Evolutionary conservation across 2,329 filamentous ascomycete genomes (phyloP).

Genomic region (Cercospora beticola): DNA sequence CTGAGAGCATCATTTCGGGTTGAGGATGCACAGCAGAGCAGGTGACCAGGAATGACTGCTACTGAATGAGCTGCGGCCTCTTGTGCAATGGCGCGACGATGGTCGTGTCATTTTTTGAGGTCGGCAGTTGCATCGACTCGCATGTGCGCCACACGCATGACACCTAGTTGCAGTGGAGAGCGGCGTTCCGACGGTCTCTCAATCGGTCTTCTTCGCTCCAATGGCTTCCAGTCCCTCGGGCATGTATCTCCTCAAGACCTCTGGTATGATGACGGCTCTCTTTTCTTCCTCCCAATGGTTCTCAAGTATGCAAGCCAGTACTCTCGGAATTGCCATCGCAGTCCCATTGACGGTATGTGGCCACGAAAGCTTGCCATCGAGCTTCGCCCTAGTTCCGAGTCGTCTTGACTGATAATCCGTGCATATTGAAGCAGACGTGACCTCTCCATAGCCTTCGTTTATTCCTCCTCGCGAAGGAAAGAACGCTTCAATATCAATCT

Average conservation of each 20-base stretch:
- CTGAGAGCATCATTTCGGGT: background rate
- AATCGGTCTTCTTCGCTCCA: background rate
- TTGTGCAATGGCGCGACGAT: background rate
- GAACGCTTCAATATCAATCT: slow-evolving; percentile 90
- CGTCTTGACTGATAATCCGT: slow-evolving; percentile 91
- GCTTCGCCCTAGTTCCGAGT: slow-evolving; percentile 70
- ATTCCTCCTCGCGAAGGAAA: slow-evolving; percentile 73
- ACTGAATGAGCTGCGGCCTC: background rate
- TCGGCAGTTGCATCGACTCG: background rate
- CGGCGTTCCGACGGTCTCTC: background rate
- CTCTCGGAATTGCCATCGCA: slow-evolving; percentile 83
- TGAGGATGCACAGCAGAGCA: slow-evolving; percentile 1
- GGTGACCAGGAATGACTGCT: background rate
- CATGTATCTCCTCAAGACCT: slow-evolving; percentile 82
- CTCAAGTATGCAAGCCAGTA: slow-evolving; percentile 85
- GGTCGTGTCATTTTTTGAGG: background rate
- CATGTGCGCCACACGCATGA: background rate
- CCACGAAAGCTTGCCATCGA: slow-evolving; percentile 62
- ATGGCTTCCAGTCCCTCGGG: slow-evolving; percentile 27
- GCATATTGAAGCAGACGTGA: slow-evolving; percentile 86
- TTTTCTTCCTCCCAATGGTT: slow-evolving; percentile 78
- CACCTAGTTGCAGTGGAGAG: background rate
- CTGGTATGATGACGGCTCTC: slow-evolving; percentile 69
- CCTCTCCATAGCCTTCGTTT: slow-evolving; percentile 83
- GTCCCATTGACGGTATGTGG: slow-evolving; percentile 94